A percentile compares a stretch with the other conserved stretches of the same genome.
phyloP scores from a whole-genome alignment of 805 yeast genomes.

The Yarrowia sp. region DNA sequence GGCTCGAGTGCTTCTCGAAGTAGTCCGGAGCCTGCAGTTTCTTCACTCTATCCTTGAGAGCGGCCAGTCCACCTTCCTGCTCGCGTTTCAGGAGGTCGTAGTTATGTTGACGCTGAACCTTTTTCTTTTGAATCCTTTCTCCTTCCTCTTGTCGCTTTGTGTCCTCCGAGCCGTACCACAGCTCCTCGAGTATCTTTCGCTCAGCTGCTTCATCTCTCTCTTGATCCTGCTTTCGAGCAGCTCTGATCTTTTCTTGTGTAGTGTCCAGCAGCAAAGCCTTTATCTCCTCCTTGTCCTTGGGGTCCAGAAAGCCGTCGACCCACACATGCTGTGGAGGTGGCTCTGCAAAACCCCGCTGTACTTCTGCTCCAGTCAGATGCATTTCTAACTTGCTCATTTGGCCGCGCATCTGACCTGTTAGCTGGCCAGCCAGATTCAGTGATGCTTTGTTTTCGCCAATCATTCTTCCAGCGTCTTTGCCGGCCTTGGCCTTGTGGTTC shows the following conservation, averaged over 20 bases:
- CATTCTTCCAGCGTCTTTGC: background rate
- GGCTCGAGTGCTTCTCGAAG: background rate
- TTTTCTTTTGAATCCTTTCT: background rate
- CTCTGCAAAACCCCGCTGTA: background rate
- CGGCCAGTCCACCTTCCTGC: background rate
- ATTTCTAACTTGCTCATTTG: slow-evolving; percentile 6
- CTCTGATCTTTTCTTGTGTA: background rate
- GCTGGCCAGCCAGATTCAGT: background rate
- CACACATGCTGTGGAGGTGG: background rate
- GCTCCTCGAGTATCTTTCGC: background rate
- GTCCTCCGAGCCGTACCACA: slow-evolving; percentile 11
- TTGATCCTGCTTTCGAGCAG: background rate
- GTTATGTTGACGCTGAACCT: slow-evolving; percentile 1
- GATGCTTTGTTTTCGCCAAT: slow-evolving; percentile 3
- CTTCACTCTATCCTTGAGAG: background rate
- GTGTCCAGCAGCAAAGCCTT: background rate
- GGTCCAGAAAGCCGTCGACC: slow-evolving; percentile 9
- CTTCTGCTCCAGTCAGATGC: slow-evolving; percentile 15
- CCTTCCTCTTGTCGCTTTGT: background rate
- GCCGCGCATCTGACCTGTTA: background rate
- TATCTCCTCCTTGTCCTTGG: slow-evolving; percentile 9
- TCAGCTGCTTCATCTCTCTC: background rate
- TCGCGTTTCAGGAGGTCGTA: background rate
- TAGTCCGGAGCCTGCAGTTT: background rate
- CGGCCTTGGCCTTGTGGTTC: background rate